Conservation (phyloP, 2,329 filamentous ascomycete species). For the Fusarium irregulare region DNA sequence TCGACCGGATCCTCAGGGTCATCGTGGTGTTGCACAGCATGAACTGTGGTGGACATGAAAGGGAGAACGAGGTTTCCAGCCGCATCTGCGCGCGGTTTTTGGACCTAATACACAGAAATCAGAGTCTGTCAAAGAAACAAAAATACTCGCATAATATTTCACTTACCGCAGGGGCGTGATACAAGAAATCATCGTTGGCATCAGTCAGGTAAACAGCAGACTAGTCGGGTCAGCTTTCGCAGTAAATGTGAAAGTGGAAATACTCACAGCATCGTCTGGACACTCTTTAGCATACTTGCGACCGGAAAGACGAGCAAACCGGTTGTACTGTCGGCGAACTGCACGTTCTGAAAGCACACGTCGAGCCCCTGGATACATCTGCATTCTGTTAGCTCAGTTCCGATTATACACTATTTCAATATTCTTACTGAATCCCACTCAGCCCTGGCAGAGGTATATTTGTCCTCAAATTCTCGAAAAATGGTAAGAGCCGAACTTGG, state of each 20-base stretch:
- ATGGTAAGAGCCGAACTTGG: slow-evolving; percentile 20
- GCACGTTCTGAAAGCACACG: background rate
- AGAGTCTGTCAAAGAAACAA: background rate
- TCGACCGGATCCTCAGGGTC: slow-evolving; percentile 16
- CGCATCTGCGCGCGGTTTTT: slow-evolving; percentile 28
- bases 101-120: background rate
- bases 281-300: slow-evolving; percentile 6
- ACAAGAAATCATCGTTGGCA: slow-evolving; percentile 2
- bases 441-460: background rate
- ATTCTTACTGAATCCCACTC: background rate
- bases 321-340: slow-evolving; percentile 5
- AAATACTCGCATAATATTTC: background rate
- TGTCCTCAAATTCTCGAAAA: background rate
- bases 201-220: background rate
- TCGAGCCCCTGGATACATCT: background rate
- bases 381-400: background rate
- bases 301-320: slow-evolving; percentile 8
- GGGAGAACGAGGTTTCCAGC: slow-evolving; percentile 31
- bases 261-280: slow-evolving; percentile 6
- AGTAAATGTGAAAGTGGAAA: background rate
- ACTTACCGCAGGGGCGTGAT: slow-evolving; percentile 25
- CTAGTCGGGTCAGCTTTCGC: background rate
- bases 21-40: slow-evolving; percentile 15
- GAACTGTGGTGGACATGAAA: slow-evolving; percentile 29
- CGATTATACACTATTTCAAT: background rate